A percentile compares a stretch with the other conserved stretches of the same genome.
phyloP scores from a whole-genome alignment of 2,329 filamentous ascomycete genomes.

The Chalara sp. region DNA sequence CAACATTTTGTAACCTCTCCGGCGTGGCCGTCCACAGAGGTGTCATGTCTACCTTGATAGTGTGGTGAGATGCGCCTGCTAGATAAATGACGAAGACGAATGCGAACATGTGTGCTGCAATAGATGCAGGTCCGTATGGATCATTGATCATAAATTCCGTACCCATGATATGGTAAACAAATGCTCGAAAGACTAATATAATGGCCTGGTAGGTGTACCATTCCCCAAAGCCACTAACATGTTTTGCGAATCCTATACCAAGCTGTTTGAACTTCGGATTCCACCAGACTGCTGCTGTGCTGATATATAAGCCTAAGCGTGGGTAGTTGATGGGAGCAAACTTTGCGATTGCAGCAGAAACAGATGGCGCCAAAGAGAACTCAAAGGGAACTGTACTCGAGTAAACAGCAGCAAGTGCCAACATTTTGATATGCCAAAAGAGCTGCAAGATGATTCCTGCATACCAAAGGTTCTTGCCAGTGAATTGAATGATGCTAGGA shows the following conservation, averaged over 20 bases:
- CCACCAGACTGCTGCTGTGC: conserved; percentile 55
- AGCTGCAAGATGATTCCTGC: conserved; percentile 21
- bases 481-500: conserved; percentile 7
- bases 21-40: conserved; percentile 40
- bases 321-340: conserved; percentile 8
- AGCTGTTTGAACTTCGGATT: conserved; percentile 59
- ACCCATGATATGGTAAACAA: conserved; percentile 31
- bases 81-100: conserved; percentile 41
- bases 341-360: conserved; percentile 22
- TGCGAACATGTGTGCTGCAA: conserved; percentile 46
- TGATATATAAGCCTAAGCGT: conserved; percentile 41
- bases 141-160: conserved; percentile 1
- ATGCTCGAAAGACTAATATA: conserved; percentile 47
- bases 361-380: background rate
- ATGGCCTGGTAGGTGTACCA: conserved; percentile 63
- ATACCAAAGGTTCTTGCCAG: conserved; percentile 18
- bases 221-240: conserved; percentile 51
- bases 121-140: conserved; percentile 8
- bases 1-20: conserved; percentile 14
- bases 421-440: conserved; percentile 16
- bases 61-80: conserved; percentile 10
- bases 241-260: conserved; percentile 51
- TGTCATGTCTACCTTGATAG: conserved; percentile 30
- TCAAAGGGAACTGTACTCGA: background rate
- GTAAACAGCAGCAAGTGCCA: conserved; percentile 6